Evolutionary conservation across 2,329 filamentous ascomycete genomes (phyloP), one percentile per base, ranked within the genome.

Genomic region (Xylariales sp.): DNA sequence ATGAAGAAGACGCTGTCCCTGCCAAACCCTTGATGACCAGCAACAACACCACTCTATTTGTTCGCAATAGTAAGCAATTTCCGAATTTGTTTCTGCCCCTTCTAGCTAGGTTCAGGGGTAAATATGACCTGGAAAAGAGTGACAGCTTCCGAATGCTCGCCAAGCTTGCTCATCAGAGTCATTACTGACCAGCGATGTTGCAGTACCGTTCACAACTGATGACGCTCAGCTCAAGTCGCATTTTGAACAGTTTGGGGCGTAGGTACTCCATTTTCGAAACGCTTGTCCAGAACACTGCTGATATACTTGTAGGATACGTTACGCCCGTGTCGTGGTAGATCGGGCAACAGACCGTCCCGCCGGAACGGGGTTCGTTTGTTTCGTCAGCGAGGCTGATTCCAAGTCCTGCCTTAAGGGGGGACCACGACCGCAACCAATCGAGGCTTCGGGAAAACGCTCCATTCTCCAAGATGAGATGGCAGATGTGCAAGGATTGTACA

Each of bases 301-400:
- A n/a, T n/a, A n/a, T n/a, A n/a, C n/a, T n/a, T n/a, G n/a, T n/a
- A n/a, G n/a, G n/a, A 71, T 96, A 28, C 80, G 90, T 27, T 98
- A 97, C 60, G 93, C 91, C 4, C 79, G 94, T 50, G 83, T 96
- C 8, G 94, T 98, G 27, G 78, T 94, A 59, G 91, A 98, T 59
- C 83, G 76, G 34, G 79, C 81, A 18, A 95, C 88, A 0, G 89
- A 90, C 52, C 83, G 88, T 38, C 88, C 93, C 2, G 88, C 86
- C 35, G 93, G 93, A 19, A 97, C 91, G 22, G 93, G 85, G 4
- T 98, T 98, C 56, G 91, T 97, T 21, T 95, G 88, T 66, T 98
- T 98, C 66, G 84, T 83, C 65, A 82, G 84, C 37, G 68, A 73
- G 27, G 78, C 84, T 15, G 88, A 95, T 57, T 87, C 84, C 50